phyloP scores from a whole-genome alignment of 2,329 filamentous ascomycete species.

The Zymoseptoria tritici region DNA sequence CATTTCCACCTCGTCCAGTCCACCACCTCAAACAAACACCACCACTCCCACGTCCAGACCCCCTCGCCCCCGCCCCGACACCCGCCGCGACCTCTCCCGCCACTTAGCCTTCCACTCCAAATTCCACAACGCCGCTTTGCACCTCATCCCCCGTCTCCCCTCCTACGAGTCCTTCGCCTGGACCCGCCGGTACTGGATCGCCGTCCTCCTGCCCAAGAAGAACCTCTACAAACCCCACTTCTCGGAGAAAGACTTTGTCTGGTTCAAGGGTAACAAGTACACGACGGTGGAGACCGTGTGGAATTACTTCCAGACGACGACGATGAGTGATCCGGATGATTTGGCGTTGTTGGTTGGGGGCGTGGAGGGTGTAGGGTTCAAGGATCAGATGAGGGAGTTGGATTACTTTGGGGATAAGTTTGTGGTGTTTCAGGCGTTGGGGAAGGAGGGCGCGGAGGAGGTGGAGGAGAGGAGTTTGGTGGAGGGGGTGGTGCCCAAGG shows the following conservation, averaged over 20 bases:
- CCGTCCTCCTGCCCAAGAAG: conserved; percentile 19
- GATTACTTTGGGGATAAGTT: conserved; percentile 27
- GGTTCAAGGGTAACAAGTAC: conserved; percentile 28
- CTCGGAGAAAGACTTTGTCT: conserved; percentile 21
- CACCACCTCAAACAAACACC: conserved; percentile 2
- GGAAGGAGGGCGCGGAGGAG: conserved; percentile 1
- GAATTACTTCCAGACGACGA: conserved; percentile 17
- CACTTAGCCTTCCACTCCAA: conserved; percentile 12
- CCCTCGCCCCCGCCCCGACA: conserved; percentile 6
- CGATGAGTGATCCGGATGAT: conserved; percentile 13
- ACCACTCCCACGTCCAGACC: background rate
- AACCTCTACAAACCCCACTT: conserved; percentile 1
- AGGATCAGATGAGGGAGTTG: conserved; percentile 21
- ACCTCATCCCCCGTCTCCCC: conserved; percentile 16
- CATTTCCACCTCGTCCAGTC: conserved; percentile 6
- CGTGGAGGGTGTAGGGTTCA: conserved; percentile 14
- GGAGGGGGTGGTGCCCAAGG: conserved; percentile 11
- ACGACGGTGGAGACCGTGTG: conserved; percentile 29
- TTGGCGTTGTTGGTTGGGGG: conserved; percentile 22
- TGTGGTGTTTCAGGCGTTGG: conserved; percentile 24
- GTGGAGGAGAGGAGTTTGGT: conserved; percentile 10
- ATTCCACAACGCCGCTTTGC: conserved; percentile 19
- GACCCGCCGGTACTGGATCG: conserved; percentile 29
- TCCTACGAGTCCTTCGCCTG: conserved; percentile 5
- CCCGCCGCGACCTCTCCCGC: conserved; percentile 15